Base-by-base conservation (phyloP, 768 basidiomycete genomes). In the Rubroboletus satanas region DNA sequence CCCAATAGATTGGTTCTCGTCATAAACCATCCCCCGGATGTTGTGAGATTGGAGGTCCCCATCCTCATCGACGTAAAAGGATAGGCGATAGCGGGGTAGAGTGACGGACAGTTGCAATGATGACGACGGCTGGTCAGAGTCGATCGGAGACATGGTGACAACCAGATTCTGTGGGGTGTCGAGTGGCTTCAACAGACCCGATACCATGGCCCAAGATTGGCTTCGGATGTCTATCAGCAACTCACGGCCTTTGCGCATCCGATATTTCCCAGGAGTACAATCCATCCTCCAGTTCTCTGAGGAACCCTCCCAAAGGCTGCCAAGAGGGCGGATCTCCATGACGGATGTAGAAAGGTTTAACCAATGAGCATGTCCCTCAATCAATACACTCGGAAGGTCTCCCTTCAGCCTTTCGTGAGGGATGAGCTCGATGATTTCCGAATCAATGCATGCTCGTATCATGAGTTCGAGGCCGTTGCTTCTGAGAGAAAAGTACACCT, bases 321-420 rank as follows among this genome's bases (percentile, higher is more conserved):
- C 55, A 1, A 62, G 56, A 18, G 68, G 67, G 0, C 70, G 67
- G 6, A 73, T 59, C 44, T 71, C 72, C 10, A 73, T 51, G 38
- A 45, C 17, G 8, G 49, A 51, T 0, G 58, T 63, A 11, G 56
- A 42, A 4, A 71, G 41, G n/a, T 73, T 58, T 18, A 74, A 41
- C 73, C 73, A 74, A 45, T 71, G 73, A 23, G 43, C 61, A 28
- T 67, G 59, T 1, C 48, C 60, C 10, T 53, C 37, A 1, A 74
- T 51, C 21, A 73, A 8, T 0, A 59, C 51, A 0, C 12, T 50
- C 0, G 72, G 72, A 12, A 73, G n/a, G 49, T 74, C 73, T 1
- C 54, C 56, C 2, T 7, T 12, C 8, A 72, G 38, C 42, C 43
- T 61, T 70, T 60, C 45, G 4, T 49, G 61, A 12, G 72, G 67